Conservation (phyloP, 2,329 filamentous ascomycete species). For the Cladosporium oxysporum region DNA sequence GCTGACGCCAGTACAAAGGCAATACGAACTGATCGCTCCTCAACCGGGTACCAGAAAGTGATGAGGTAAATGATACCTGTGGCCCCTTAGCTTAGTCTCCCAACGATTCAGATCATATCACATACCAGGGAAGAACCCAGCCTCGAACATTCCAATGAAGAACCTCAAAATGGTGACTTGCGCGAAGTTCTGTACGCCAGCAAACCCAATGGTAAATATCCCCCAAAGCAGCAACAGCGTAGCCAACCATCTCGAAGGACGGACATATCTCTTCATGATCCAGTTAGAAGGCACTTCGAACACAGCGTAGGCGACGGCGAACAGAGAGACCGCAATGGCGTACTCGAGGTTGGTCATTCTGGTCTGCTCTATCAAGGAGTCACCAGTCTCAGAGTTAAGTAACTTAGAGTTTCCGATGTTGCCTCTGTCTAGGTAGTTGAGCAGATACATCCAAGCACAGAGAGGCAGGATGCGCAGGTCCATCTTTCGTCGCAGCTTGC, state of each 20-base stretch:
- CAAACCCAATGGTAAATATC: constrained; percentile 41
- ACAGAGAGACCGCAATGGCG: constrained; percentile 44
- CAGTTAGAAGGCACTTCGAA: constrained; percentile 42
- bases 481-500: constrained; percentile 27
- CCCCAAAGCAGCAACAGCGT: constrained; percentile 44
- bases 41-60: constrained; percentile 57
- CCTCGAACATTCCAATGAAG: constrained; percentile 43
- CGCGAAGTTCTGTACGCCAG: constrained; percentile 38
- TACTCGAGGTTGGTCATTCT: constrained; percentile 64
- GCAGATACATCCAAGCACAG: constrained; percentile 29
- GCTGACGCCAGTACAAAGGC: constrained; percentile 56
- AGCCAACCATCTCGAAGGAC: constrained; percentile 43
- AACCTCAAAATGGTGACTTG: constrained; percentile 40
- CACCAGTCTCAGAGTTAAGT: constrained; percentile 53
- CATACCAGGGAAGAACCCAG: constrained; percentile 41
- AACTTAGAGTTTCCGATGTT: constrained; percentile 58
- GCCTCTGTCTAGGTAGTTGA: constrained; percentile 26
- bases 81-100: neutral
- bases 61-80: constrained; percentile 18
- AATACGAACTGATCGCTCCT: constrained; percentile 61
- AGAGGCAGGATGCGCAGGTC: constrained; percentile 30
- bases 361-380: constrained; percentile 57
- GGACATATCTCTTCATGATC: constrained; percentile 42
- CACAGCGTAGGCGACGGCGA: constrained; percentile 36
- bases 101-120: constrained; percentile 15